Conservation (phyloP, 345 rosid genomes). For the Gossypium anomalum region DNA sequence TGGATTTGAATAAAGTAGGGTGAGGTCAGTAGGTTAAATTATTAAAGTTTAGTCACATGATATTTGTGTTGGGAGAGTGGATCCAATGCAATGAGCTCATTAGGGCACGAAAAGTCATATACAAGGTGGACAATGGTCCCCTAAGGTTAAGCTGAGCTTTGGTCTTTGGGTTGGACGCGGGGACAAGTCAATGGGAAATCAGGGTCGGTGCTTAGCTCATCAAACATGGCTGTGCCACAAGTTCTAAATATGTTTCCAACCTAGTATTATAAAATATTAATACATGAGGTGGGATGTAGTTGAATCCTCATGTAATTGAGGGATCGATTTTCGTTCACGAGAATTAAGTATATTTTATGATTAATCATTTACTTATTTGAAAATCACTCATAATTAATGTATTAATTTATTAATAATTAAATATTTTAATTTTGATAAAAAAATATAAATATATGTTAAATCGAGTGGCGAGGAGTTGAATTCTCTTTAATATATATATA, state of each 20-base stretch:
- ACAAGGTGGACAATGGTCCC: not conserved
- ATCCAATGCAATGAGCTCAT: not conserved
- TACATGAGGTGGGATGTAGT: too few species aligned
- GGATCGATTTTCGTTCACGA: too few species aligned
- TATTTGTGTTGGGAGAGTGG: conserved; percentile 2
- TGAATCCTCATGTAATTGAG: not conserved
- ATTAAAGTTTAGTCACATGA: not conserved
- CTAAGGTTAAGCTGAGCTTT: not conserved
- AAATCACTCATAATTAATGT: accelerated
- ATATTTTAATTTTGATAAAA: too few species aligned
- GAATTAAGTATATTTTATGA: too few species aligned
- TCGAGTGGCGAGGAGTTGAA: too few species aligned
- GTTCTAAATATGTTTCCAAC: not conserved
- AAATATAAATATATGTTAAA: too few species aligned
- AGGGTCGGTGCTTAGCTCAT: not conserved
- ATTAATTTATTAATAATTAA: too few species aligned
- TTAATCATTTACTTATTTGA: accelerated
- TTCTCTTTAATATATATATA: too few species aligned
- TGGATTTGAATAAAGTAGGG: not conserved
- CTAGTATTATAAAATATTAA: not conserved
- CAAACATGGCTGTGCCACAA: not conserved
- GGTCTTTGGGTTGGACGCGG: not conserved
- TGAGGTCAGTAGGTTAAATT: not conserved
- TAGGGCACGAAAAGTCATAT: not conserved
- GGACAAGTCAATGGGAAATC: not conserved